Conservation (phyloP, 2,329 filamentous ascomycete species). For the Immersiporthe knoxdaviesiana region DNA sequence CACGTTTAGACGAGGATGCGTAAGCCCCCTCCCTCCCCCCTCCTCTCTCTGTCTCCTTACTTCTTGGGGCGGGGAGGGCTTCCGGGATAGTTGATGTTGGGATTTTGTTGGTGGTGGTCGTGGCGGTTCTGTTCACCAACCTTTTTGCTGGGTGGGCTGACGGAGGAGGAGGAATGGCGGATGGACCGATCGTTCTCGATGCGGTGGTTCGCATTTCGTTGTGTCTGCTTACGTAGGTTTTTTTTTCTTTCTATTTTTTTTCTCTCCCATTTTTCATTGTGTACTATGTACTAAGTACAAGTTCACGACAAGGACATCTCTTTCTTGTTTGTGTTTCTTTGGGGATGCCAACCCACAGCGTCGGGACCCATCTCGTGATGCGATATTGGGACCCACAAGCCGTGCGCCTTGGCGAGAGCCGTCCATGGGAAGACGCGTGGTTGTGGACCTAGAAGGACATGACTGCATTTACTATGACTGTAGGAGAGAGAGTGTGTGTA, state of each 20-base stretch:
- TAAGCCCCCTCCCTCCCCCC: not conserved
- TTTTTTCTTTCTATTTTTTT: no score
- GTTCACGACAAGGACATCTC: not conserved
- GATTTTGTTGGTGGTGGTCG: no score
- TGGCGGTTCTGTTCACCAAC: no score
- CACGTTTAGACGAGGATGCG: not conserved
- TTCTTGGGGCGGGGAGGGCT: not conserved
- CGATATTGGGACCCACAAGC: conserved; percentile 9
- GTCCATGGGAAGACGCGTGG: not conserved
- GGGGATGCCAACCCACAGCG: not conserved
- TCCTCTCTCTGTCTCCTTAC: not conserved
- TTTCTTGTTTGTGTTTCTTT: not conserved
- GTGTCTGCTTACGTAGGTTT: not conserved
- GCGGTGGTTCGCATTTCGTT: not conserved
- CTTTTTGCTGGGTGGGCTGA: no score
- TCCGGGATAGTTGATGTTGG: not conserved
- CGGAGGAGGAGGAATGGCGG: not conserved
- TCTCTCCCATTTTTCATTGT: no score
- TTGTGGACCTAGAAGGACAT: not conserved
- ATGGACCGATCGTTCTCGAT: not conserved
- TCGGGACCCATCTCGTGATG: conserved; percentile 8
- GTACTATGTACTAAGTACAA: no score
- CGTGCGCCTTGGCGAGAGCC: not conserved
- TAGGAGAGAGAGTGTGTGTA: no score
- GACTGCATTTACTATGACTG: no score